phyloP scores from a whole-genome alignment of 352 stramenopile species.

The Pythium sukuiense region DNA sequence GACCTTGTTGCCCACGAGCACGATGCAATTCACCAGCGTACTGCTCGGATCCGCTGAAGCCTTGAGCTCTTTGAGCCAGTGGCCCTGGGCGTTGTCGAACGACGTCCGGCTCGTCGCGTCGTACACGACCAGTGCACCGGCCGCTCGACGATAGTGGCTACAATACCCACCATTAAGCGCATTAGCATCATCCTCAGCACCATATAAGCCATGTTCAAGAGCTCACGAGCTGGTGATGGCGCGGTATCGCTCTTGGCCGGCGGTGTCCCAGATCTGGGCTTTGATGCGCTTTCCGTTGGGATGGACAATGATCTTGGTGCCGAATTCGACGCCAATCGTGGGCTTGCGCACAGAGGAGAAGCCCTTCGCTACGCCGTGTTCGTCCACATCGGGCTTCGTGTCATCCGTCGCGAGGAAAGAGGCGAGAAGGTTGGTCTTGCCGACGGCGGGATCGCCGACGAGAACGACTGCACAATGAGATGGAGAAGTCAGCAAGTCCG shows the following conservation, averaged over 20 bases:
- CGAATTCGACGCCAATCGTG: slow-evolving; percentile 83
- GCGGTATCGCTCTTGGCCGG: slow-evolving; percentile 77
- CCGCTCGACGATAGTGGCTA: slow-evolving; percentile 74
- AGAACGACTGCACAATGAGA: slow-evolving; percentile 53
- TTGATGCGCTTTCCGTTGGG: slow-evolving; percentile 80
- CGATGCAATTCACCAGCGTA: slow-evolving; percentile 62
- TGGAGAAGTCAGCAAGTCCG: background rate
- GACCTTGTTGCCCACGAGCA: slow-evolving; percentile 82
- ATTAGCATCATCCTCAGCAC: too few species aligned
- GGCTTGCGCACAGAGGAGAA: slow-evolving; percentile 65
- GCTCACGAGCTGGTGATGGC: slow-evolving; percentile 80
- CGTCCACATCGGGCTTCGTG: slow-evolving; percentile 25
- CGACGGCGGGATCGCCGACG: slow-evolving; percentile 82
- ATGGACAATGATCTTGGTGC: slow-evolving; percentile 75
- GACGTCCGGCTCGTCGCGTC: slow-evolving; percentile 62
- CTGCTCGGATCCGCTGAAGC: slow-evolving; percentile 58
- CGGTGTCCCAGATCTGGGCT: slow-evolving; percentile 84
- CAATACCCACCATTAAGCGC: background rate
- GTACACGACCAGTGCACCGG: slow-evolving; percentile 74
- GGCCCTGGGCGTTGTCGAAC: slow-evolving; percentile 69
- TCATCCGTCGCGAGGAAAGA: slow-evolving; percentile 64
- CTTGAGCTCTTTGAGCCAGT: slow-evolving; percentile 81
- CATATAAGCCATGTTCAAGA: too few species aligned
- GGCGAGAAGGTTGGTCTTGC: slow-evolving; percentile 90
- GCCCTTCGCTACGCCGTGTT: slow-evolving; percentile 37